Conservation (phyloP, 805 yeast genomes). For the Myxozyma neotropica region DNA sequence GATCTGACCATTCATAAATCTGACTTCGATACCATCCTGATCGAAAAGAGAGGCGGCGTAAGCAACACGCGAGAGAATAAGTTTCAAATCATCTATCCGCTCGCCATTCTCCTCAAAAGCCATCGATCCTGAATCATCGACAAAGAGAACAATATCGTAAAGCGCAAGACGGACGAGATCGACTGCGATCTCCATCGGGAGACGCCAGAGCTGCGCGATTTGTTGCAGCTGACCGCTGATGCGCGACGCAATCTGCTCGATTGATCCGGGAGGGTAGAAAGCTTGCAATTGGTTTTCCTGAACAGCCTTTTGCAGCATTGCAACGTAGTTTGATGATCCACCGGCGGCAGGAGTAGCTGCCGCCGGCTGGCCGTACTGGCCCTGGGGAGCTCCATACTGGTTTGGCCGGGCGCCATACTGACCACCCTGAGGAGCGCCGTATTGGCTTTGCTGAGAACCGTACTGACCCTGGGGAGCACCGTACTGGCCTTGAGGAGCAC, state of each 20-base stretch:
- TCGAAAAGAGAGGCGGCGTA: constrained; percentile 41
- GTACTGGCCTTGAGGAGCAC: constrained; percentile 23
- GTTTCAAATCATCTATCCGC: constrained; percentile 41
- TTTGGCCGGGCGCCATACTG: constrained; percentile 25
- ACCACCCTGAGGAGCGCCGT: constrained; percentile 26
- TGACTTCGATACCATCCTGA: constrained; percentile 40
- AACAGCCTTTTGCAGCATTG: constrained; percentile 34
- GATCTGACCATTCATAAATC: constrained; percentile 39
- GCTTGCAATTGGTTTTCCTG: constrained; percentile 38
- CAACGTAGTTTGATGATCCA: constrained; percentile 25
- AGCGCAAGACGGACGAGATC: constrained; percentile 40
- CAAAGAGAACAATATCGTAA: constrained; percentile 40
- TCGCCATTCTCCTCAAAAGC: constrained; percentile 42
- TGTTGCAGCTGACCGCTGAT: constrained; percentile 31
- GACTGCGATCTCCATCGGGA: constrained; percentile 40
- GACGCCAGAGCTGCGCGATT: constrained; percentile 37
- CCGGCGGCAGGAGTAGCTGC: constrained; percentile 20
- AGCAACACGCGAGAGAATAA: constrained; percentile 38
- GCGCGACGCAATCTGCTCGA: constrained; percentile 38
- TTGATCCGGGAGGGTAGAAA: constrained; percentile 40
- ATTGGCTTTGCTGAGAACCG: constrained; percentile 21
- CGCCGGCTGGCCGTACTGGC: constrained; percentile 7
- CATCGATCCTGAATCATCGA: constrained; percentile 44
- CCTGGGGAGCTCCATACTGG: constrained; percentile 22
- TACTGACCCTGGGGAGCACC: constrained; percentile 20